Conservation (phyloP, 345 rosid species). For the Geranium rotundifolium region DNA sequence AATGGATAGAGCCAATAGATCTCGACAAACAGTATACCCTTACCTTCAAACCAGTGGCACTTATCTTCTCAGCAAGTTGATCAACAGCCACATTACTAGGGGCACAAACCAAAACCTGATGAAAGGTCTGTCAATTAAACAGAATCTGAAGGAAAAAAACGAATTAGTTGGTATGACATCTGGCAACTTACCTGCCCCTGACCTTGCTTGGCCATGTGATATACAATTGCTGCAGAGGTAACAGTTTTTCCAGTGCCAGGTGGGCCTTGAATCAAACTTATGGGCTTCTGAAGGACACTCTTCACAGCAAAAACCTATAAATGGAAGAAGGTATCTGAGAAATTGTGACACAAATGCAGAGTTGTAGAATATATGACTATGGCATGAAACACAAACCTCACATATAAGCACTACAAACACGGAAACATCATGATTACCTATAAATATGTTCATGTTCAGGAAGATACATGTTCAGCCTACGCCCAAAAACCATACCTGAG, state of each 20-base stretch:
- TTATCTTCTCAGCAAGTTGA: conserved; percentile 97
- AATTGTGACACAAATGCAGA: neutral
- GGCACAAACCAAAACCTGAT: conserved; percentile 93
- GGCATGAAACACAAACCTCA: neutral
- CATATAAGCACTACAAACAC: neutral
- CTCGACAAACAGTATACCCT: neutral
- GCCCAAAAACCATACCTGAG: conserved; percentile 47
- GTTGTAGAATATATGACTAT: neutral
- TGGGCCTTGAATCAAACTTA: conserved; percentile 98
- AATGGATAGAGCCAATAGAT: neutral
- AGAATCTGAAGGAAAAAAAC: neutral
- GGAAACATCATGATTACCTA: neutral
- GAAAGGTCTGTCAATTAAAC: neutral
- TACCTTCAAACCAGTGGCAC: conserved; percentile 98
- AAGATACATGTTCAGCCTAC: too few relatives aligned
- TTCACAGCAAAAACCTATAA: conserved; percentile 89
- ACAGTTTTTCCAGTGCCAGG: conserved; percentile 99
- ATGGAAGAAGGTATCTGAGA: neutral
- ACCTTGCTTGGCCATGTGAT: conserved; percentile 99
- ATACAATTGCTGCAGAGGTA: conserved; percentile 98
- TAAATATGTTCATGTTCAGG: neutral
- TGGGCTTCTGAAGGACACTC: conserved; percentile 96
- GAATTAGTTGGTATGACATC: neutral
- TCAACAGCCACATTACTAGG: conserved; percentile 99
- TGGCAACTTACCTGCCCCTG: conserved; percentile 68